phyloP scores from a whole-genome alignment of 2,329 filamentous ascomycete species.

The Penicillium crustosum region DNA sequence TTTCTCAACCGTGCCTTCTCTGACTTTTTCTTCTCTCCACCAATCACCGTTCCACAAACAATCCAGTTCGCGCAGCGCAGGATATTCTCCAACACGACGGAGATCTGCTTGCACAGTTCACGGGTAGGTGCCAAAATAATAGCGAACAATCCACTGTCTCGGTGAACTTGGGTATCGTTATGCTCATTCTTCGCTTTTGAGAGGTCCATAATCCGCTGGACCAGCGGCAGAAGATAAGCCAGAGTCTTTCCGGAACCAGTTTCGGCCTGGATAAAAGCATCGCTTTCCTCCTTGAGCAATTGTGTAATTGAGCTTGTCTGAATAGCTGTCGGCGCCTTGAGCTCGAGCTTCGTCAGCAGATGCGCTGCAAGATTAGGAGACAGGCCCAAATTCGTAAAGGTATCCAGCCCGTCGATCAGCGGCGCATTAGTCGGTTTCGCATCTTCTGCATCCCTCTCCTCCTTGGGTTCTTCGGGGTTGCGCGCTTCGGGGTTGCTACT shows the following conservation, averaged over 20 bases:
- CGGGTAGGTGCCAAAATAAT: slow-evolving; percentile 92
- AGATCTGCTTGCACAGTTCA: slow-evolving; percentile 92
- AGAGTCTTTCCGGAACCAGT: slow-evolving; percentile 97
- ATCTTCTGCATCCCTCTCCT: slow-evolving; percentile 47
- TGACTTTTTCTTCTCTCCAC: slow-evolving; percentile 71
- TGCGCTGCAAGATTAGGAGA: slow-evolving; percentile 78
- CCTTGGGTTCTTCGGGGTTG: slow-evolving; percentile 48
- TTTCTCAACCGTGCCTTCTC: slow-evolving; percentile 94
- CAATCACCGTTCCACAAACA: slow-evolving; percentile 80
- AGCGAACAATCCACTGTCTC: slow-evolving; percentile 87
- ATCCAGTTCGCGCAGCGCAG: slow-evolving; percentile 91
- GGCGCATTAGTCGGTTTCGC: slow-evolving; percentile 84
- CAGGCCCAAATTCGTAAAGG: slow-evolving; percentile 81
- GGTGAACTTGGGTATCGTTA: slow-evolving; percentile 60
- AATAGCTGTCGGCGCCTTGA: slow-evolving; percentile 91
- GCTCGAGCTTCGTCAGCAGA: slow-evolving; percentile 76
- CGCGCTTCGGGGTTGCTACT: slow-evolving; percentile 79
- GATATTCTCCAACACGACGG: slow-evolving; percentile 78
- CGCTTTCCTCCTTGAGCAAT: slow-evolving; percentile 74
- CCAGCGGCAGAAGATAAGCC: slow-evolving; percentile 89
- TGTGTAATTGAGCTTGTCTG: slow-evolving; percentile 86
- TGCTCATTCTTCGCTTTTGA: slow-evolving; percentile 51
- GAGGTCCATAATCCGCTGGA: slow-evolving; percentile 81
- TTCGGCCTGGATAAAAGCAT: slow-evolving; percentile 95
- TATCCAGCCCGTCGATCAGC: slow-evolving; percentile 76